phyloP scores from a whole-genome alignment of 352 stramenopile genomes.

The Phytophthora pini region DNA sequence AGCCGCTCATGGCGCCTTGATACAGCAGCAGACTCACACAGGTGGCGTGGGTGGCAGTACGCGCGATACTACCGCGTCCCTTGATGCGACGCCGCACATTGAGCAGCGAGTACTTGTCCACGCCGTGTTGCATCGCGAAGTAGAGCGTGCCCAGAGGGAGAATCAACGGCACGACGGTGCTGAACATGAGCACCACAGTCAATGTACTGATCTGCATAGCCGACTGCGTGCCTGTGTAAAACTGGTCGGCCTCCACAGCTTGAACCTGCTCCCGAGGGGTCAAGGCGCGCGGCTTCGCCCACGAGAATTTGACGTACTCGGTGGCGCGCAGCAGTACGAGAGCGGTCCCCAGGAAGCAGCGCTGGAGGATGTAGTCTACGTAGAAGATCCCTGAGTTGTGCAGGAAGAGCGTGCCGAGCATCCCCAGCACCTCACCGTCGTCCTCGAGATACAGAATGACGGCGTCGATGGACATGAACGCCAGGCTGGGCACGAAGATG shows the following conservation, averaged over 20 bases:
- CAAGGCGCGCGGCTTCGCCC: conserved; percentile 78
- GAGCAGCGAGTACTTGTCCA: conserved; percentile 88
- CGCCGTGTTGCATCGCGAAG: conserved; percentile 84
- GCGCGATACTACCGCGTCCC: conserved; percentile 81
- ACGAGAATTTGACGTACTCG: conserved; percentile 85
- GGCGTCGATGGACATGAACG: conserved; percentile 88
- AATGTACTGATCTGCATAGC: conserved; percentile 88
- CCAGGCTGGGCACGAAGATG: conserved; percentile 85
- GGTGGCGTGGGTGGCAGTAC: conserved; percentile 80
- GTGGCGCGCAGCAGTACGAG: conserved; percentile 77
- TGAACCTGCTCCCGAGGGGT: conserved; percentile 76
- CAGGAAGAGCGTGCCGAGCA: conserved; percentile 85
- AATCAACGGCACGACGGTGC: conserved; percentile 86
- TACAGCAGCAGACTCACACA: conserved; percentile 86
- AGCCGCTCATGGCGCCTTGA: conserved; percentile 82
- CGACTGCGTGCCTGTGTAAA: conserved; percentile 87
- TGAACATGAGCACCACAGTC: conserved; percentile 86
- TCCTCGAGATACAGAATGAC: conserved; percentile 79
- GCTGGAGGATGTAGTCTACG: conserved; percentile 88
- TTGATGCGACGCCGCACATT: conserved; percentile 86
- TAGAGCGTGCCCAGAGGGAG: conserved; percentile 83
- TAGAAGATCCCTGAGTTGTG: conserved; percentile 92
- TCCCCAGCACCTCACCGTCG: conserved; percentile 78
- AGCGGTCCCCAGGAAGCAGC: conserved; percentile 80
- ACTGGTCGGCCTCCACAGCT: conserved; percentile 75